Evolutionary conservation across 1,284 basidiomycete genomes (phyloP).

Genomic region (Clitocybe nebularis): DNA sequence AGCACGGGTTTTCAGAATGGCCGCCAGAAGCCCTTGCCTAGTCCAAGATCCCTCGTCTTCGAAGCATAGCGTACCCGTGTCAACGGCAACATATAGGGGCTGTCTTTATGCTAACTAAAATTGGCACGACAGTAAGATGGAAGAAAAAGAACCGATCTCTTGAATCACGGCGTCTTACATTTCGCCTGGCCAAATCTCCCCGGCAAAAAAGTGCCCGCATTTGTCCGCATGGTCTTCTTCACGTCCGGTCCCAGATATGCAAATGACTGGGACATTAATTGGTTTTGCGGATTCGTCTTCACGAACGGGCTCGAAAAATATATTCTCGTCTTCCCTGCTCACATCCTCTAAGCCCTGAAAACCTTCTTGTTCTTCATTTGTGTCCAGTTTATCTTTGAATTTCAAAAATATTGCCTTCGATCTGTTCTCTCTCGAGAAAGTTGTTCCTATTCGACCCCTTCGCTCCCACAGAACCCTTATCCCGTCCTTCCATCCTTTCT

Average conservation of each 20-base stretch:
- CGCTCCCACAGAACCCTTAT: conserved; percentile 17
- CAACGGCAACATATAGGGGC: too few species aligned
- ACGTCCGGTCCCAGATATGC: conserved; percentile 41
- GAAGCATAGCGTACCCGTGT: too few species aligned
- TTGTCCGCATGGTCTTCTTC: conserved; percentile 26
- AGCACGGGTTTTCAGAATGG: too few species aligned
- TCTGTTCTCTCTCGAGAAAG: conserved; percentile 6
- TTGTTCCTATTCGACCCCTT: conserved; percentile 11
- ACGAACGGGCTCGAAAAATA: conserved; percentile 24
- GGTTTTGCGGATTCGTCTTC: conserved; percentile 9
- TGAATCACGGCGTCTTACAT: conserved; percentile 17
- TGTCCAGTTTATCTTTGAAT: conserved; percentile 8
- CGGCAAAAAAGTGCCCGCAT: conserved; percentile 35
- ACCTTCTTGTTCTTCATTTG: conserved; percentile 23
- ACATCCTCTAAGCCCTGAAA: conserved; percentile 47
- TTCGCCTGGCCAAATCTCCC: conserved; percentile 25
- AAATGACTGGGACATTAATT: conserved; percentile 36
- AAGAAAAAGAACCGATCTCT: neutral
- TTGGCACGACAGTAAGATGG: too few species aligned
- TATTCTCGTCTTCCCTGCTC: conserved; percentile 25
- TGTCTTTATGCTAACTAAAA: too few species aligned
- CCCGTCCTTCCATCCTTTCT: conserved; percentile 47
- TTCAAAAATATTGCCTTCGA: conserved; percentile 9
- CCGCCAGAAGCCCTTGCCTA: too few species aligned
- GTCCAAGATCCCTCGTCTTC: too few species aligned